A percentile compares a stretch with the other conserved stretches of the same genome.
Conservation (phyloP, 2,329 filamentous ascomycete genomes). For the Scedosporium minutisporum region DNA sequence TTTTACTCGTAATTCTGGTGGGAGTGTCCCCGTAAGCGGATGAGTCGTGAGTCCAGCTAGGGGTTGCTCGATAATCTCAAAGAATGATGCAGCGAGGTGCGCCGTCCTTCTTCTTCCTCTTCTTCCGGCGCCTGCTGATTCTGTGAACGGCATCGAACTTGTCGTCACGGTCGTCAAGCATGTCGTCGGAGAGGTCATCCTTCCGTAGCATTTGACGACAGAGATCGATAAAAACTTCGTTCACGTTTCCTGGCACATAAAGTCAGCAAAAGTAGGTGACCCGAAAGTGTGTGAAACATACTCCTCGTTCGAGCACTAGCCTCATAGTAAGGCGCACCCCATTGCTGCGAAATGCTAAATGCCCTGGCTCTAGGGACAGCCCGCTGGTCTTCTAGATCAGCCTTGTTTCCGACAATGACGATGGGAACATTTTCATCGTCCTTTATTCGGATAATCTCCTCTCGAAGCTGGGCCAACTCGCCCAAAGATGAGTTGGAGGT, state of each 20-base stretch:
- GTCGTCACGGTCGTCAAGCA: conserved; percentile 1
- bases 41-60: too few relatives aligned
- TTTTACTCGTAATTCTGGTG: too few relatives aligned
- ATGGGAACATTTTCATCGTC: conserved; percentile 77
- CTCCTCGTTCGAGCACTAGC: conserved; percentile 69
- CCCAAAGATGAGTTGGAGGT: conserved; percentile 74
- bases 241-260: conserved; percentile 58
- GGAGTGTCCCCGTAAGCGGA: too few relatives aligned
- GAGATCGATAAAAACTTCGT: conserved; percentile 80
- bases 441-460: conserved; percentile 87
- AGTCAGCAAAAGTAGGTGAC: background rate
- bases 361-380: conserved; percentile 68
- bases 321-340: conserved; percentile 88
- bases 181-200: conserved; percentile 41
- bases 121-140: background rate
- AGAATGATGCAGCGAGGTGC: conserved; percentile 1
- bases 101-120: conserved; percentile 3
- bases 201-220: conserved; percentile 74
- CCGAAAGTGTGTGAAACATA: conserved; percentile 25
- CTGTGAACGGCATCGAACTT: background rate
- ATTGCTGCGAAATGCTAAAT: conserved; percentile 76
- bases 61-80: background rate
- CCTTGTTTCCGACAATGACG: conserved; percentile 88
- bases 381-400: conserved; percentile 78
- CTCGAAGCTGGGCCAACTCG: conserved; percentile 70